Base-by-base conservation (phyloP, 495 filamentous ascomycete genomes). In the Trichoderma virens region DNA sequence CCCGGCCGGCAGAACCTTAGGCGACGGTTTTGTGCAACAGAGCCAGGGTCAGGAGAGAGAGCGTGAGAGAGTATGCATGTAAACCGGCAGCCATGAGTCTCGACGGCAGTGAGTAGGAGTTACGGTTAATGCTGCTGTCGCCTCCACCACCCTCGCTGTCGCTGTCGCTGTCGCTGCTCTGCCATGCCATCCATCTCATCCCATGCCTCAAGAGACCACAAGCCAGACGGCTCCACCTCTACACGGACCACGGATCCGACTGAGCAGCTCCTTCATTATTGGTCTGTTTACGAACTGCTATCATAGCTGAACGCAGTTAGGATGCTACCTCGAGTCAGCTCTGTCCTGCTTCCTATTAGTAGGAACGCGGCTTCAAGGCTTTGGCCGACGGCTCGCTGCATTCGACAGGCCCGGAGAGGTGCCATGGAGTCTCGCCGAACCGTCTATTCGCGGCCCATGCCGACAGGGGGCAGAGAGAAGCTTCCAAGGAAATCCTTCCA, bases 291-390 rank as follows among this genome's bases (percentile, higher is more conserved):
- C 51, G 23, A 30, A 56, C 25, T 35, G 32, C 32, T 11, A 35
- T 35, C 32, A 11, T 11, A 56, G 3, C 23, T 30, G 51, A 28
- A 56, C 23, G 51, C 16, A 30, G 11, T 7, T 56, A 16, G 43
- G 43, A 27, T 56, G 51, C 51, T 18, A 56, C 51, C 51, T 56
- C 51, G 51, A 56, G 23, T 56, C 51, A 56, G 51, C 51, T 56
- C 51, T 8, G 23, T 13, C 27, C 25, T 11, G 11, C 25, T 30
- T n/a, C 25, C n/a, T 11, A 56, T 30, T 56, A 16, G 51, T 16
- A 56, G 51, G 23, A 56, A 8, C 25, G 43, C 13, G n/a, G 20
- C 23, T n/a, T 51, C 45, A 1, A 41, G 13, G 14, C 45, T 25
- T 51, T n/a, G 23, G 45, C n/a, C 45, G 41, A 45, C 41, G 41